Evolutionary conservation across 192 early-diverging fungal species (phyloP).

Genomic region (Rhizophagus clarus): DNA sequence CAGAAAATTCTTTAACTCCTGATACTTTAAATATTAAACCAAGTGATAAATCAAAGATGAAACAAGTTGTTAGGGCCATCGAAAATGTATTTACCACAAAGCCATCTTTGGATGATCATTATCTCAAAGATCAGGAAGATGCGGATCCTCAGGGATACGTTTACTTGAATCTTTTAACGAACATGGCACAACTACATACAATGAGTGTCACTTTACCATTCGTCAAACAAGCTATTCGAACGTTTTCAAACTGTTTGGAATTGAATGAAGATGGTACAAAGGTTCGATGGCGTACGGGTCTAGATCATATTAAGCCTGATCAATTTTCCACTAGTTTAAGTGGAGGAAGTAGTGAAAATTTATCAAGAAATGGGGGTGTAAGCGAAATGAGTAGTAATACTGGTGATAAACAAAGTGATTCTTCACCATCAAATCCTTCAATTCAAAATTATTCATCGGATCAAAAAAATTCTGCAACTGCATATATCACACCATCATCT

Average conservation of each 20-base stretch:
- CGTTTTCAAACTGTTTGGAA: slow-evolving; percentile 23
- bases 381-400: neutral
- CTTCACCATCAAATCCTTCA: slow-evolving; percentile 1
- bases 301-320: neutral
- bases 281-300: slow-evolving; percentile 6
- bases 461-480: neutral
- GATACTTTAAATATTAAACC: neutral
- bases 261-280: slow-evolving; percentile 19
- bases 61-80: neutral
- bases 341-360: slow-evolving; percentile 6
- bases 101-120: slow-evolving; percentile 4
- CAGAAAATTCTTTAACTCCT: neutral
- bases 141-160: slow-evolving; percentile 7
- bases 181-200: slow-evolving; percentile 19
- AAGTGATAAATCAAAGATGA: slow-evolving; percentile 26
- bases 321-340: neutral
- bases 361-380: neutral
- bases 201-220: slow-evolving; percentile 20
- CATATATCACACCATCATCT: neutral
- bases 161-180: slow-evolving; percentile 13
- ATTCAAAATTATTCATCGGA: neutral
- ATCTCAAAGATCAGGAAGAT: slow-evolving; percentile 24
- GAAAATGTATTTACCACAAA: slow-evolving; percentile 15
- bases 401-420: neutral
- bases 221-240: slow-evolving; percentile 10